A percentile compares a stretch with the other conserved stretches of the same genome.
Evolutionary conservation across 2,329 filamentous ascomycete species (phyloP).

Genomic region (Penicillium sp.): DNA sequence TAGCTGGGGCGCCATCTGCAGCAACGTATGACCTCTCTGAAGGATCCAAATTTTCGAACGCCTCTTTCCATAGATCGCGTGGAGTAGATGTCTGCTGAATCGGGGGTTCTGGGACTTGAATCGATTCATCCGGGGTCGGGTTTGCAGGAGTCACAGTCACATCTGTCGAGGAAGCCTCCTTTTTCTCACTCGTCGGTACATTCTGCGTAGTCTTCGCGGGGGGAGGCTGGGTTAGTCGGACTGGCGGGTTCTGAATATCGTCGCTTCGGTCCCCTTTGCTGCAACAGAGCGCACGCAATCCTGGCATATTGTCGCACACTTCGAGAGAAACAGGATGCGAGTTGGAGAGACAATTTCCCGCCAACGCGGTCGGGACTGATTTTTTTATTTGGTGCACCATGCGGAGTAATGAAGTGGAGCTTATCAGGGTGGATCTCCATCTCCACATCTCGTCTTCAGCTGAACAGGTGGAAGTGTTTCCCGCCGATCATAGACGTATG

Average conservation of each 20-base stretch:
- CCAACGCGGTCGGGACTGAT: too few relatives aligned
- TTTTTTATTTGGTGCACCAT: too few relatives aligned
- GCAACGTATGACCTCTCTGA: not conserved
- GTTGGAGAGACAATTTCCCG: too few relatives aligned
- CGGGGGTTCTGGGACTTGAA: too few relatives aligned
- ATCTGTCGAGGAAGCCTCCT: not conserved
- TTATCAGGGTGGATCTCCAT: too few relatives aligned
- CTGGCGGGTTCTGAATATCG: not conserved
- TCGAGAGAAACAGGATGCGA: not conserved
- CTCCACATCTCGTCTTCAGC: too few relatives aligned
- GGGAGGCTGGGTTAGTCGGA: not conserved
- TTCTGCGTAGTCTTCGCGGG: not conserved
- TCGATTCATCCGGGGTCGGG: not conserved
- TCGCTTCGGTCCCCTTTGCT: not conserved
- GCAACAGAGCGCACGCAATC: not conserved
- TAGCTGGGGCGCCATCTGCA: not conserved
- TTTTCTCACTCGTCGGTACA: not conserved
- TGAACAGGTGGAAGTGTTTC: too few relatives aligned
- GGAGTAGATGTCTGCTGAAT: not conserved
- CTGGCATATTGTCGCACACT: not conserved
- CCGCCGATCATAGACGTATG: too few relatives aligned
- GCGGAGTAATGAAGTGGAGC: too few relatives aligned
- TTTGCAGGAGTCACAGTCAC: not conserved
- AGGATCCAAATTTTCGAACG: not conserved
- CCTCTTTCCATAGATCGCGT: not conserved